Evolutionary conservation across 192 early-diverging fungal genomes (phyloP), one percentile per base, ranked within the genome.

Genomic region (Backusella liffmaniae): DNA sequence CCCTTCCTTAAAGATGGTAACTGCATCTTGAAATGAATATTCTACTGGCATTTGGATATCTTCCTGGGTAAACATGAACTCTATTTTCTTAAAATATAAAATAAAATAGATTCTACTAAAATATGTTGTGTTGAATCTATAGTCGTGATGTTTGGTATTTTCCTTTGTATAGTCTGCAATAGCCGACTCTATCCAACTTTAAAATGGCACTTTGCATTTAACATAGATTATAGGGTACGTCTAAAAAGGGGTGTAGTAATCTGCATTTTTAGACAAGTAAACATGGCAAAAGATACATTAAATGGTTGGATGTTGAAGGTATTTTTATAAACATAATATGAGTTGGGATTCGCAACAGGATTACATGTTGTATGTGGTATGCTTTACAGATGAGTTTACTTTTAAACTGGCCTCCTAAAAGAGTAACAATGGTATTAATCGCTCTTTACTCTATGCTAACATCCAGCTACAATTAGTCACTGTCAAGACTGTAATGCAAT

Each of bases 401-500:
- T 51, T 74, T 79, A 26, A 79, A 79, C 59, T 79, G 78, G 12
- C 78, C 78, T 66, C 72, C 70, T 32, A 75, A 79, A 26, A 79
- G 53, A 70, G 75, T 68, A 10, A 76, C 75, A 59, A 49, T 71
- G 23, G 49, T 71, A 16, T 41, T 32, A 71, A 10, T 71, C 26
- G 29, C 32, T 71, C 49, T 44, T 41, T 13, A 32, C 3, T 32
- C 3, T 32, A 1, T 32, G 69, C 5, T 53, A 53, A 39, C 9
- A 39, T 32, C 32, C 32, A 32, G 32, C 32, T 3, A 32, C 32
- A 39, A 39, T 0, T 9, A 39, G 10, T 12, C 37, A 39, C 12
- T 39, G 37, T 39, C 37, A 39, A 39, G 37, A 12, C 37, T 10
- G 10, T 39, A 39, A 39, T 39, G 7, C 37, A 39, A 39, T 7